phyloP scores from a whole-genome alignment of 805 yeast species.

The Cyberlindnera euphorbiiphila region DNA sequence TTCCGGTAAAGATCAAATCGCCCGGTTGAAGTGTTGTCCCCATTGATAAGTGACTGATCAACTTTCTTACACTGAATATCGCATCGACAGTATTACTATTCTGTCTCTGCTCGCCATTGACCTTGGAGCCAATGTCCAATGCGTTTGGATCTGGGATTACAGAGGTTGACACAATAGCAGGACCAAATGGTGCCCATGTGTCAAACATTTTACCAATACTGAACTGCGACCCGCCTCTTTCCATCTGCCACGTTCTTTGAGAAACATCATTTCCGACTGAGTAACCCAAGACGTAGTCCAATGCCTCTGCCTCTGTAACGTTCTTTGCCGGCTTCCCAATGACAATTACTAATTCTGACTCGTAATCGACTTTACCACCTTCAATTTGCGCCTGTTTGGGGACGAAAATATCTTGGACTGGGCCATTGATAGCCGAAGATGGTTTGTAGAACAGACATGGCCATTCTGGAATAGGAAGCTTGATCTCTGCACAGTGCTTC shows the following conservation, averaged over 20 bases:
- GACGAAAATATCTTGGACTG: conserved; percentile 39
- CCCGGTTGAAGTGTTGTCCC: conserved; percentile 53
- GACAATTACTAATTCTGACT: conserved; percentile 49
- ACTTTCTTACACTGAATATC: conserved; percentile 43
- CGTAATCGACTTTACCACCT: conserved; percentile 42
- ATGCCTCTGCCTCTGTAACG: conserved; percentile 40
- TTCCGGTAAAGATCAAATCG: conserved; percentile 52
- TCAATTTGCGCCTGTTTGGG: conserved; percentile 36
- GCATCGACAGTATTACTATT: conserved; percentile 43
- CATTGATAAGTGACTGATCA: conserved; percentile 43
- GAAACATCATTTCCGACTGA: conserved; percentile 54
- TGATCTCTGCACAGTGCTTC: conserved; percentile 39
- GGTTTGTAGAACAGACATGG: conserved; percentile 54
- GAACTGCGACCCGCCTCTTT: conserved; percentile 52
- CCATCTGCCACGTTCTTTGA: conserved; percentile 53
- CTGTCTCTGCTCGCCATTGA: conserved; percentile 48
- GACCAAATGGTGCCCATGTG: conserved; percentile 56
- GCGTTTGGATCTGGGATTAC: conserved; percentile 28
- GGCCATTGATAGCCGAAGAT: conserved; percentile 40
- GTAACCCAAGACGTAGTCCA: conserved; percentile 47
- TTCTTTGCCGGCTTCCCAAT: conserved; percentile 48
- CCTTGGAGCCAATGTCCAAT: conserved; percentile 36
- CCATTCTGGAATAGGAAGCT: conserved; percentile 39
- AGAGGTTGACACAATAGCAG: conserved; percentile 41
- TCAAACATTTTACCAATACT: conserved; percentile 50